These are phyloP conservation scores for Dactylellina cionopaga DNA, from an alignment of 2,329 filamentous ascomycete genomes.

Conservation along the genomic window DNA sequence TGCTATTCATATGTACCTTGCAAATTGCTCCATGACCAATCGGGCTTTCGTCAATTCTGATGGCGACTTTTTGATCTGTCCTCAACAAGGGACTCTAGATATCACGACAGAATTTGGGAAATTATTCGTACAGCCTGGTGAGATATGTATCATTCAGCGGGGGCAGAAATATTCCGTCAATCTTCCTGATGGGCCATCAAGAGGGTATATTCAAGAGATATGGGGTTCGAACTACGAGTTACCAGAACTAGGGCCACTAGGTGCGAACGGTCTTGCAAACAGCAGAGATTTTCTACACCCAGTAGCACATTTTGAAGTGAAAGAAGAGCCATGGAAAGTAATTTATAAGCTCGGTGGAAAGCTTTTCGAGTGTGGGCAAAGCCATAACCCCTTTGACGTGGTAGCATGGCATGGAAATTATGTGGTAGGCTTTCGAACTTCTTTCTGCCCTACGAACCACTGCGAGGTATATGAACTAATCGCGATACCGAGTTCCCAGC, in stretches of 20 bases:
- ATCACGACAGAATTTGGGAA: slow-evolving; percentile 75
- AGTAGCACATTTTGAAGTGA: slow-evolving; percentile 62
- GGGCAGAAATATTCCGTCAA: slow-evolving; percentile 73
- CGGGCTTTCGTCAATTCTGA: slow-evolving; percentile 68
- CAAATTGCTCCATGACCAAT: slow-evolving; percentile 64
- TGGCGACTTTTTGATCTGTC: slow-evolving; percentile 74
- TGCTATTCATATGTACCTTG: slow-evolving; percentile 65
- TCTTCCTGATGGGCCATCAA: slow-evolving; percentile 69
- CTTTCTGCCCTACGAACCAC: too few species aligned
- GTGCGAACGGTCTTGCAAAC: slow-evolving; percentile 74
- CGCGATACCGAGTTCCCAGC: slow-evolving; percentile 52
- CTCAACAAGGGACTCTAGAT: slow-evolving; percentile 72
- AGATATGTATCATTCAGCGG: slow-evolving; percentile 73
- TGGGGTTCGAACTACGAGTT: slow-evolving; percentile 73
- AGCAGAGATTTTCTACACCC: slow-evolving; percentile 73
- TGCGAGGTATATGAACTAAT: not conserved
- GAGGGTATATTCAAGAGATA: slow-evolving; percentile 75
- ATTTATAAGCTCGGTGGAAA: slow-evolving; percentile 71
- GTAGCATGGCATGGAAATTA: slow-evolving; percentile 78
- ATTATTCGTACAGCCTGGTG: slow-evolving; percentile 73
- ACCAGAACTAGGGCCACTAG: slow-evolving; percentile 74
- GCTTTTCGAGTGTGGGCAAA: slow-evolving; percentile 70
- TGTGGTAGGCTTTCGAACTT: slow-evolving; percentile 58
- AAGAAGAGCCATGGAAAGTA: slow-evolving; percentile 68
- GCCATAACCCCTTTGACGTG: slow-evolving; percentile 75